Conservation (phyloP, 2,329 filamentous ascomycete species). For the Trichophyton equinum region DNA sequence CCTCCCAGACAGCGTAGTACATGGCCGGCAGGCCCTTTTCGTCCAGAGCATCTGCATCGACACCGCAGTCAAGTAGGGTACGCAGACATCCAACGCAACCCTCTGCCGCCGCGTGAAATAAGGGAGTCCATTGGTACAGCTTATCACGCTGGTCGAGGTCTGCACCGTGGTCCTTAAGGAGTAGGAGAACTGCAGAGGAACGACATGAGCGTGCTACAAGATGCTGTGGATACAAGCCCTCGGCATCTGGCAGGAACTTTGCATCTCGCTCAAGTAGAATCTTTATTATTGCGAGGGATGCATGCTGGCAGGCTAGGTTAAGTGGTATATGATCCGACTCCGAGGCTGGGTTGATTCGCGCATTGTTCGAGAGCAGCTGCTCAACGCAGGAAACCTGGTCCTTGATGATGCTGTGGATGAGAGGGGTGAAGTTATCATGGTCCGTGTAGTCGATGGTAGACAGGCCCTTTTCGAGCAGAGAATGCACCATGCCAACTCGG, state of each 20-base stretch:
- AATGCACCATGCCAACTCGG: conserved; percentile 66
- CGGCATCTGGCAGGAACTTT: conserved; percentile 79
- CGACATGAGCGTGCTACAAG: conserved; percentile 82
- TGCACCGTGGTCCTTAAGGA: conserved; percentile 74
- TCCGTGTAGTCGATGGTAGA: conserved; percentile 78
- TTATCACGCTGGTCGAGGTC: conserved; percentile 89
- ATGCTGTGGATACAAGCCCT: conserved; percentile 94
- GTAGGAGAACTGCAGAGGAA: conserved; percentile 61
- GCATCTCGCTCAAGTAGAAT: conserved; percentile 71
- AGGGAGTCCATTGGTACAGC: conserved; percentile 90
- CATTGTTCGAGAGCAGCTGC: conserved; percentile 60
- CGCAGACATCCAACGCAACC: conserved; percentile 82
- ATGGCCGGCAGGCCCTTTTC: conserved; percentile 89
- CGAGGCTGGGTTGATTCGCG: conserved; percentile 73
- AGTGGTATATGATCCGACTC: conserved; percentile 87
- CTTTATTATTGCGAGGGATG: conserved; percentile 70
- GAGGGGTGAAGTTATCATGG: conserved; percentile 90
- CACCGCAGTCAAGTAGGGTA: conserved; percentile 65
- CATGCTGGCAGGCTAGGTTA: conserved; percentile 90
- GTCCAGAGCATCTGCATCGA: conserved; percentile 66
- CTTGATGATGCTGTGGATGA: conserved; percentile 91
- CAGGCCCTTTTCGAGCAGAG: conserved; percentile 55
- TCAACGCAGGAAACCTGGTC: conserved; percentile 69
- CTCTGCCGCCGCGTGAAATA: conserved; percentile 93
- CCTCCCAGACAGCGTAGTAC: conserved; percentile 99